Evolutionary conservation across 441 rosid genomes (phyloP), one percentile per base, ranked within the genome.

Genomic region (Viola pubescens): DNA sequence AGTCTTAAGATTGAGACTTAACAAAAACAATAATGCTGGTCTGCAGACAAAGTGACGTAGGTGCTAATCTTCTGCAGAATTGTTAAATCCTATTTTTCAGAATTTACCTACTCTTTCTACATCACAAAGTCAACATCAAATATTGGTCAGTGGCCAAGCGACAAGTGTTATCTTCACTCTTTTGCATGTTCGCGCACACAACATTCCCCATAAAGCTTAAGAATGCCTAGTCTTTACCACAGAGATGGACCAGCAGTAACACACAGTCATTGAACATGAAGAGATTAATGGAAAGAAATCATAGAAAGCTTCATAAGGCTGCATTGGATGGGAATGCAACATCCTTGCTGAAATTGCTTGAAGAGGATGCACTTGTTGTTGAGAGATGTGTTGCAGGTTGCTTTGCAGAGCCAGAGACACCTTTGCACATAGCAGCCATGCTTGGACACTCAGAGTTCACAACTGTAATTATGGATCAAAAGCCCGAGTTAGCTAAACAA

Each of bases 401-500:
- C 14, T 2, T 48, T 48, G 1, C 14, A 48, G 26, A 19, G 45
- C 6, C 45, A 42, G 54, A 13, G 54, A 50, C 54, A 50, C 54
- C 54, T 50, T 14, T 50, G 54, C 54, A 19, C 37, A 50, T 50
- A 50, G 13, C 54, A 13, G 26, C 54, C 37, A 50, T 50, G 54
- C 54, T 50, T 3, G 54, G 54, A 6, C 54, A 50, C 37, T 13
- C 16, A 4, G 54, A 50, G 9, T 14, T 50, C 19, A 50, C 37
- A 19, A 8, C 9, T 13, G 19, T 2, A 50, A 50, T 50, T 8
- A 7, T 50, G 8, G 6, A 4, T 16, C 54, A 9, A 50, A 50
- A 50, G 38, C 54, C 54, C 9, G 9, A 50, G 8, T 50, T 50
- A 3, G 54, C 54, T 0, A 50, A 50, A 16, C 9, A 50, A 8